These are phyloP conservation scores for Xylaria polymorpha DNA, from an alignment of 2,329 filamentous ascomycete genomes.

Conservation along the genomic window DNA sequence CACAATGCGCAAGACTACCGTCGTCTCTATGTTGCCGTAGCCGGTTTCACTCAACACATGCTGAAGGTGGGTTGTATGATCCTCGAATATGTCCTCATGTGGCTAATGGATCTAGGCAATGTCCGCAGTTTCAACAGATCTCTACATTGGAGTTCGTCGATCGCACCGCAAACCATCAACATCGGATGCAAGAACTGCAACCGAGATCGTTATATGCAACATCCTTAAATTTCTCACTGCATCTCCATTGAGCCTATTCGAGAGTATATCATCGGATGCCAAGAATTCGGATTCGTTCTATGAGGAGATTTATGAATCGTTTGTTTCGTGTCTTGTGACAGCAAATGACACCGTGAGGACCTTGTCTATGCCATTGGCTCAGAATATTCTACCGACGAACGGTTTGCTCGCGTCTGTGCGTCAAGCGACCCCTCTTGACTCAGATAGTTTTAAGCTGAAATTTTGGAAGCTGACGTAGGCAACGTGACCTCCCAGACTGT, in stretches of 20 bases:
- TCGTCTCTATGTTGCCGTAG: slow-evolving; percentile 65
- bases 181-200: slow-evolving; percentile 53
- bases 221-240: slow-evolving; percentile 69
- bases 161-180: slow-evolving; percentile 55
- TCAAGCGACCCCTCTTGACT: slow-evolving; percentile 53
- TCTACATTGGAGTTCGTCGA: slow-evolving; percentile 54
- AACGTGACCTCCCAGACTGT: slow-evolving; percentile 28
- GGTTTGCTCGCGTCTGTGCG: slow-evolving; percentile 53
- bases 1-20: slow-evolving; percentile 61
- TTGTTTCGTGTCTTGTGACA: slow-evolving; percentile 66
- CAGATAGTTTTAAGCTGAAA: slow-evolving; percentile 55
- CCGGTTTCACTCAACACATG: slow-evolving; percentile 67
- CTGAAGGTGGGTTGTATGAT: slow-evolving; percentile 60
- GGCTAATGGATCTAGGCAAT: slow-evolving; percentile 51
- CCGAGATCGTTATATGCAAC: slow-evolving; percentile 59
- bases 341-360: slow-evolving; percentile 61
- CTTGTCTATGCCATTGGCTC: slow-evolving; percentile 61
- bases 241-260: slow-evolving; percentile 63
- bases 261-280: slow-evolving; percentile 53
- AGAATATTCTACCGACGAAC: slow-evolving; percentile 59
- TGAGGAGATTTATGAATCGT: slow-evolving; percentile 61
- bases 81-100: slow-evolving; percentile 19
- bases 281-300: slow-evolving; percentile 55
- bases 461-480: slow-evolving; percentile 67
- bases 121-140: slow-evolving; percentile 54